These are phyloP conservation scores for Macroventuria anomochaeta DNA, from an alignment of 2,329 filamentous ascomycete genomes.

Conservation along the genomic window DNA sequence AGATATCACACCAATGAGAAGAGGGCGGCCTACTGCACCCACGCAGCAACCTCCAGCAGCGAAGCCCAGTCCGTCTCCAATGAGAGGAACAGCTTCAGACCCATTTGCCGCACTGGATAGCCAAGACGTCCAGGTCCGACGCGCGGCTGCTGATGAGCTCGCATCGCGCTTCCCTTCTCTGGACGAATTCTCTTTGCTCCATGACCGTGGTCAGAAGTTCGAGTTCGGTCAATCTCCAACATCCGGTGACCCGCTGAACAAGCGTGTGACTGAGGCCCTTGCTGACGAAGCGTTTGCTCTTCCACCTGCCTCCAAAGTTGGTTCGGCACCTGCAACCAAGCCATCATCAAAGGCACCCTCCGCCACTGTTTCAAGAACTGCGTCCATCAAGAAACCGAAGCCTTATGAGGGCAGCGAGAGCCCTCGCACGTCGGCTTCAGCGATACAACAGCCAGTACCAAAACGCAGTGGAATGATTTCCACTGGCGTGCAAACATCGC, in stretches of 20 bases:
- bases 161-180: constrained; percentile 86
- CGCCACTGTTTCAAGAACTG: constrained; percentile 38
- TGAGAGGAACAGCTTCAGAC: constrained; percentile 73
- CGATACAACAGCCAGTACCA: constrained; percentile 56
- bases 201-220: constrained; percentile 83
- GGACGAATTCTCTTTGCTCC: constrained; percentile 89
- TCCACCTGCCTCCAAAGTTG: constrained; percentile 41
- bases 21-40: constrained; percentile 73
- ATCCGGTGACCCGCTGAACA: constrained; percentile 59
- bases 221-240: constrained; percentile 68
- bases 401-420: constrained; percentile 18
- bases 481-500: constrained; percentile 81
- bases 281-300: constrained; percentile 83
- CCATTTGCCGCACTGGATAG: constrained; percentile 91
- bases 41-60: constrained; percentile 51
- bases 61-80: constrained; percentile 71
- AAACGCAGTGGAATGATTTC: constrained; percentile 64
- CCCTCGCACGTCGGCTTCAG: constrained; percentile 33
- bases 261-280: constrained; percentile 75
- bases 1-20: constrained; percentile 91
- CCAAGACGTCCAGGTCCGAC: constrained; percentile 57
- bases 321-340: constrained; percentile 38
- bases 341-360: constrained; percentile 40
- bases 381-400: constrained; percentile 42
- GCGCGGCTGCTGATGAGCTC: constrained; percentile 74